Percentiles rank a stretch among this genome's conserved stretches.
phyloP scores from a whole-genome alignment of 768 basidiomycete genomes.

The Cyclocybe aegerita region DNA sequence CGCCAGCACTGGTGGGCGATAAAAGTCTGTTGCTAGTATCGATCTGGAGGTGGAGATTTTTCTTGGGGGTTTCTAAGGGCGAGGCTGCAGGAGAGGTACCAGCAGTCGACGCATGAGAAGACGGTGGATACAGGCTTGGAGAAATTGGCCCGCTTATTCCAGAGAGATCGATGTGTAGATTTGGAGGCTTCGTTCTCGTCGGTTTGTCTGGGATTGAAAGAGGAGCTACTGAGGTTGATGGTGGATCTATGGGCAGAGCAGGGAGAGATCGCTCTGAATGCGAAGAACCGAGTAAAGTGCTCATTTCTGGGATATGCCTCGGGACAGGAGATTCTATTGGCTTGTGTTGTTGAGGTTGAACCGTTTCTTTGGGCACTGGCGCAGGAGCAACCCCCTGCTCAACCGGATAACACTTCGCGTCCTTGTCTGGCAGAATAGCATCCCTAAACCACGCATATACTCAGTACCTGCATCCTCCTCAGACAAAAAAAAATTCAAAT shows the following conservation, averaged over 20 bases:
- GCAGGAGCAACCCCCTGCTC: neutral
- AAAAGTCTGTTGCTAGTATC: neutral
- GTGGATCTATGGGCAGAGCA: slow-evolving; percentile 24
- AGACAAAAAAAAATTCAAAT: neutral
- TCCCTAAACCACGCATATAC: slow-evolving; percentile 45
- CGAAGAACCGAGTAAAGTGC: slow-evolving; percentile 16
- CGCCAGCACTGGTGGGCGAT: too few relatives aligned
- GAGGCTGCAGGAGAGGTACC: neutral
- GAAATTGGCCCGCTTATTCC: slow-evolving; percentile 17
- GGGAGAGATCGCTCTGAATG: slow-evolving; percentile 30
- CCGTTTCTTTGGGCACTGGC: neutral
- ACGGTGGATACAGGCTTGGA: slow-evolving; percentile 19
- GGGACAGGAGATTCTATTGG: slow-evolving; percentile 22
- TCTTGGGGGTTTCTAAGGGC: neutral
- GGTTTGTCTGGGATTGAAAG: neutral
- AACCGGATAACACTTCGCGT: neutral
- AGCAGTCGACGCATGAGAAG: neutral
- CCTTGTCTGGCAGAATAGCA: slow-evolving; percentile 43
- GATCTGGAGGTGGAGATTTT: neutral
- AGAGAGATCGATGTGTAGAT: slow-evolving; percentile 17
- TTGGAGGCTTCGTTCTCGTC: slow-evolving; percentile 10
- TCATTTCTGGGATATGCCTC: slow-evolving; percentile 16
- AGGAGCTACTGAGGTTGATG: slow-evolving; percentile 10
- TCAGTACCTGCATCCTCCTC: neutral
- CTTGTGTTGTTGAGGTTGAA: neutral